Conservation (phyloP, 2,329 filamentous ascomycete species). For the Calycina herbarum region DNA sequence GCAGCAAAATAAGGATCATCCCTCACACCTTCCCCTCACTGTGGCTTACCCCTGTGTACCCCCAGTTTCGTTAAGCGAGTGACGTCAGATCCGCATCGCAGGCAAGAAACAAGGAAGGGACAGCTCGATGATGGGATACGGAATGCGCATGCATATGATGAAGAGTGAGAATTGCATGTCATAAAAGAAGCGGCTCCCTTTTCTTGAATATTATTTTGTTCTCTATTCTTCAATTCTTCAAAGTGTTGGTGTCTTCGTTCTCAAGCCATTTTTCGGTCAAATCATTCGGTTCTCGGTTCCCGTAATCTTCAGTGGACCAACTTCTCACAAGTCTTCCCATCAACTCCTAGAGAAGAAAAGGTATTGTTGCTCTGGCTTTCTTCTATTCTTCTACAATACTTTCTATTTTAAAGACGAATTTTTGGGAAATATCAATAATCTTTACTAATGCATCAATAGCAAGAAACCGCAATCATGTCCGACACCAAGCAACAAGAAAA, state of each 20-base stretch:
- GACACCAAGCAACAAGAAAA: neutral
- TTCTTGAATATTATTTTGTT: neutral
- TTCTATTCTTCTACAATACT: neutral
- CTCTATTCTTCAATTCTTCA: neutral
- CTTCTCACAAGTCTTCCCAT: neutral
- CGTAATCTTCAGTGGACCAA: neutral
- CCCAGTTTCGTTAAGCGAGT: conserved; percentile 6
- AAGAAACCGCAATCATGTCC: neutral
- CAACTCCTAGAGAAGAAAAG: conserved; percentile 1
- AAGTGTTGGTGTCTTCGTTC: neutral
- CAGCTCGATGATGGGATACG: neutral
- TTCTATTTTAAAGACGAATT: neutral
- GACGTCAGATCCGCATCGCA: conserved; percentile 1
- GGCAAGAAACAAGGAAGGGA: neutral
- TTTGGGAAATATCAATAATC: neutral
- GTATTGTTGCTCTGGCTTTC: neutral
- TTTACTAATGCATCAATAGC: neutral
- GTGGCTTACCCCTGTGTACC: neutral
- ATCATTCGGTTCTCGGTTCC: conserved; percentile 1
- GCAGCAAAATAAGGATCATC: neutral
- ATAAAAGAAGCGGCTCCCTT: neutral
- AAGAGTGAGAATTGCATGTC: neutral
- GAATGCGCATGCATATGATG: neutral
- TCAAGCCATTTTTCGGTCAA: neutral
- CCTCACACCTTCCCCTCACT: neutral